Base-by-base conservation (phyloP, 495 filamentous ascomycete species). In the Xylaria curta region DNA sequence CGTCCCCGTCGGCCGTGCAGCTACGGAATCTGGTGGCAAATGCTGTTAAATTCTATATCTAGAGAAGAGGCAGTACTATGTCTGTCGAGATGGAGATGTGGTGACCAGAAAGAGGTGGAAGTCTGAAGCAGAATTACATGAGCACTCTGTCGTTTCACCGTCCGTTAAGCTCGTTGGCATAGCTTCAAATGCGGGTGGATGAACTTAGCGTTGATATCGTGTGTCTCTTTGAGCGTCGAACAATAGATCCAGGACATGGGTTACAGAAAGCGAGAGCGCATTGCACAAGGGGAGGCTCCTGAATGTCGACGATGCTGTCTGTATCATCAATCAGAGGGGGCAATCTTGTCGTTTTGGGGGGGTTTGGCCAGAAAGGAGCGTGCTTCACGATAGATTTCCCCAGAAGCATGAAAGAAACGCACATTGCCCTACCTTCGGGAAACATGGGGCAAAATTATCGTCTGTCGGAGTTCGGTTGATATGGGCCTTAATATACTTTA, bases 41-140 rank as follows among this genome's bases (percentile, higher is more conserved):
- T 98, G 95, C 85, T 98, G 95, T 81, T 98, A 90, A 83, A 61
- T 67, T 26, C 28, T 28, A n/a, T 51, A 42, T 68, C 36, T 44
- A 53, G 64, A 40, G n/a, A 49, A 56, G 73, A 58, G 33, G 66
- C 58, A 40, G 17, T 60, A 38, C 58, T 21, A 60, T 21, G 26
- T 31, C 28, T 59, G 56, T 21, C 17, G 21, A 63, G 60, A 44
- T 63, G 46, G 26, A 40, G 63, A 66, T 61, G 53, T 33, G 31
- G 44, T 42, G 71, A 46, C 19, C n/a, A 13, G 62, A 65, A 70
- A 49, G 58, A 64, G 68, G 73, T 59, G 54, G 66, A 72, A 73
- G 60, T 44, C 46, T 42, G 42, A 62, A 60, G 51, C 36, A 49
- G 51, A 33, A 65, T 33, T 28, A 24, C 54, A n/a, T 21, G 51